Conservation (phyloP, 2,329 filamentous ascomycete species). For the Cladobotryum protrusum region DNA sequence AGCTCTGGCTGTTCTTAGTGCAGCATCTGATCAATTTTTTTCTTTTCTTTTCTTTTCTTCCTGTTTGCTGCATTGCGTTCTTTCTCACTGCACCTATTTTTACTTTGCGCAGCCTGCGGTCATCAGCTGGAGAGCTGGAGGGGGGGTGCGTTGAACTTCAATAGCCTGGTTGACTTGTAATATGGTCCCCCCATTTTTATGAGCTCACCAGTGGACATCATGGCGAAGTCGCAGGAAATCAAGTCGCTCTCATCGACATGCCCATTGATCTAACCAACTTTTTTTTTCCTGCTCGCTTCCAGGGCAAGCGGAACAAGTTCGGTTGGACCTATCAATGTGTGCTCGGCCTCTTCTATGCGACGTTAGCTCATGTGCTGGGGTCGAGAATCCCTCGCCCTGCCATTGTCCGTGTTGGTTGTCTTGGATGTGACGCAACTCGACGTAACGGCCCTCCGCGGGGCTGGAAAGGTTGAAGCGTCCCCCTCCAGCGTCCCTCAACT, state of each 20-base stretch:
- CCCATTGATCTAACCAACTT: not conserved
- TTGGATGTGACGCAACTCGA: not conserved
- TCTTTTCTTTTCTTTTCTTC: conserved; percentile 2
- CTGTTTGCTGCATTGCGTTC: not conserved
- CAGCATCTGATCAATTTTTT: not conserved
- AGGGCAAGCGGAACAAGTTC: not conserved
- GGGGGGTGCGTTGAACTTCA: too few species aligned
- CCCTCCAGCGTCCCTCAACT: not conserved
- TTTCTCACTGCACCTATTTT: not conserved
- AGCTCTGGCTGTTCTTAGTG: not conserved
- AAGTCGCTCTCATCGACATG: too few species aligned
- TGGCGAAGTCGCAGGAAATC: too few species aligned
- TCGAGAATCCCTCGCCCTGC: not conserved
- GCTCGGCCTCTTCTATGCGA: not conserved
- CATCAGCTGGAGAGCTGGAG: too few species aligned
- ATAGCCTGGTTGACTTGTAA: too few species aligned
- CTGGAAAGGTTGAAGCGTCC: not conserved
- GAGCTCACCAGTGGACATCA: too few species aligned
- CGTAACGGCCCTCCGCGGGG: not conserved
- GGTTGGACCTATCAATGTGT: not conserved
- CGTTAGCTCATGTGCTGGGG: not conserved
- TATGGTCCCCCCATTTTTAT: too few species aligned
- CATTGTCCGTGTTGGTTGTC: not conserved
- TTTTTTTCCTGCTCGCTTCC: not conserved
- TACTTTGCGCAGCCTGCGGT: too few species aligned